phyloP scores from a whole-genome alignment of 2,329 filamentous ascomycete genomes.

The Exserohilum rostratum region DNA sequence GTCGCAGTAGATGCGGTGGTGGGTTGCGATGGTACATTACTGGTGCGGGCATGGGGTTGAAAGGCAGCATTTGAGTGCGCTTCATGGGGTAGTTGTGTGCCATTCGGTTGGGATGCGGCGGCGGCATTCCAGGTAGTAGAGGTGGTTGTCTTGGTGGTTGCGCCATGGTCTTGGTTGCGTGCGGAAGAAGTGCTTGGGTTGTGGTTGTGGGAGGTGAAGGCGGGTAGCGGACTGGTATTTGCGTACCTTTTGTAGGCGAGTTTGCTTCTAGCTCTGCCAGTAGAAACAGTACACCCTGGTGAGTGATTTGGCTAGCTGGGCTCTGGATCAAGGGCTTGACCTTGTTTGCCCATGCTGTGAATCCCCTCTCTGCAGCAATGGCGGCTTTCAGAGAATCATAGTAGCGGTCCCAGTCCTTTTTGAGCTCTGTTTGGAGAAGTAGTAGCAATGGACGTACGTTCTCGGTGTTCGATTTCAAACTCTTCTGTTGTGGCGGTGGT shows the following conservation, averaged over 20 bases:
- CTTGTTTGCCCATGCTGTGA: constrained; percentile 20
- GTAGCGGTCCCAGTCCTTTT: constrained; percentile 20
- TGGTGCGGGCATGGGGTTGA: too few relatives aligned
- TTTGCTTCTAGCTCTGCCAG: constrained; percentile 64
- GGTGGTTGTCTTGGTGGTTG: too few relatives aligned
- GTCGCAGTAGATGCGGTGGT: too few relatives aligned
- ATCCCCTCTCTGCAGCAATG: constrained; percentile 2
- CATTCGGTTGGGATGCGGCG: too few relatives aligned
- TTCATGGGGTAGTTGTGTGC: background rate
- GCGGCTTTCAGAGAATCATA: constrained; percentile 20
- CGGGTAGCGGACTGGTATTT: constrained; percentile 40
- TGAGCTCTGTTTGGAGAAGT: constrained; percentile 17
- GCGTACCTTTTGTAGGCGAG: constrained; percentile 65
- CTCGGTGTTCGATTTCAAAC: background rate
- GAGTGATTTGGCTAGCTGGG: constrained; percentile 6
- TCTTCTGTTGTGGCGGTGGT: background rate
- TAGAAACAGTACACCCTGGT: constrained; percentile 21
- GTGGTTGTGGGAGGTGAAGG: constrained; percentile 71
- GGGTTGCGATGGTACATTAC: too few relatives aligned
- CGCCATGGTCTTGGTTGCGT: background rate
- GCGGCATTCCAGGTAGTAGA: background rate
- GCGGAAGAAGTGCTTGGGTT: background rate
- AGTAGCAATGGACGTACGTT: background rate
- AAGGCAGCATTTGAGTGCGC: background rate
- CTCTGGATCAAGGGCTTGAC: constrained; percentile 14